Conservation (phyloP, 2,329 filamentous ascomycete genomes). For the Ceratocystis lukuohia region DNA sequence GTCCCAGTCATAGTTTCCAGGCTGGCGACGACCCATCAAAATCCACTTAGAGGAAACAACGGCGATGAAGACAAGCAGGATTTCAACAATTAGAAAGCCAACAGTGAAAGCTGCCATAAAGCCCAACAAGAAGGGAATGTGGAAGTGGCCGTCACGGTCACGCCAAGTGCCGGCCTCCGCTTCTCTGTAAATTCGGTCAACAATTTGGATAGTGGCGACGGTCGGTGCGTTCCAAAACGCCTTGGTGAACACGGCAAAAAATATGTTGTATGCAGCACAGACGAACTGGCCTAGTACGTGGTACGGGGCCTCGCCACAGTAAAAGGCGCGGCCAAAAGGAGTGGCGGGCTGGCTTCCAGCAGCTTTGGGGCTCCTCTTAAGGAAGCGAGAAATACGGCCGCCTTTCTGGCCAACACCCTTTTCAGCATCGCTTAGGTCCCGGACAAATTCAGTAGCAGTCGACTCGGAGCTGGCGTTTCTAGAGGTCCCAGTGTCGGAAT, state of each 20-base stretch:
- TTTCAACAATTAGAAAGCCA: constrained; percentile 32
- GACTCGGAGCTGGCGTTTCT: constrained; percentile 9
- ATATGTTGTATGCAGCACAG: constrained; percentile 38
- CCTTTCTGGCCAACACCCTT: background rate
- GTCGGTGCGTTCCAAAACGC: constrained; percentile 40
- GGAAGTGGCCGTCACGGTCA: constrained; percentile 22
- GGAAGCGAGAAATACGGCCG: background rate
- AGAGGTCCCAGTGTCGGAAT: background rate
- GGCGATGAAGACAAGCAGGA: constrained; percentile 31
- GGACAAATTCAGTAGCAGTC: constrained; percentile 6
- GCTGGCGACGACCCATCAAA: constrained; percentile 36
- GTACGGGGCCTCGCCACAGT: constrained; percentile 37
- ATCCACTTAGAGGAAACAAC: constrained; percentile 38
- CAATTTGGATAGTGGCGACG: constrained; percentile 36
- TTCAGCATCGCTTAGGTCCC: constrained; percentile 8
- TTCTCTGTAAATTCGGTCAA: constrained; percentile 26
- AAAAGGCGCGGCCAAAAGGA: constrained; percentile 44
- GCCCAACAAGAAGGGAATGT: constrained; percentile 29
- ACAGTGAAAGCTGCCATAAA: constrained; percentile 31
- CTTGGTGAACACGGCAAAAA: constrained; percentile 33
- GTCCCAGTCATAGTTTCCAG: constrained; percentile 46
- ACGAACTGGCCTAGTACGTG: constrained; percentile 34
- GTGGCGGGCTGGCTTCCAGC: constrained; percentile 17
- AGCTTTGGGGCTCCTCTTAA: constrained; percentile 10
- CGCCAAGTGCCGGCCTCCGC: constrained; percentile 20